Base-by-base conservation (phyloP, 2,329 filamentous ascomycete species). In the Fusarium succisae region DNA sequence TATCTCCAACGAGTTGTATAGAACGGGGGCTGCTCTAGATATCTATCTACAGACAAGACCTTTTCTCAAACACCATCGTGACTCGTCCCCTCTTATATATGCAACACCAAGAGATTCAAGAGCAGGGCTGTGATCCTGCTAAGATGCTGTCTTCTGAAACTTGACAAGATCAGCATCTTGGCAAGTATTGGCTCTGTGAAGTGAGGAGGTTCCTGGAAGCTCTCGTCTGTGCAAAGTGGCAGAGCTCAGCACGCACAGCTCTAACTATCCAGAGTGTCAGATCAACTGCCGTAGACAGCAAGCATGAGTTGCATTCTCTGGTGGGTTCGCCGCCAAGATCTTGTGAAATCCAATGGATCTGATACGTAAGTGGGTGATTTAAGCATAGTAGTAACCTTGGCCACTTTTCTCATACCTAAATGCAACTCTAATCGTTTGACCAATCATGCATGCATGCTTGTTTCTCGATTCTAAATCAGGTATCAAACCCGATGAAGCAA, bases 141-240 rank as follows among this genome's bases (percentile, higher is more conserved):
- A 63, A 61, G 64, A 39, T 69, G 45, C 47, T 58, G 35, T 28
- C 44, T 43, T 66, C 60, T 71, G 70, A 66, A 73, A 73, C 55
- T 39, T n/a, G 56, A 54, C 51, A 62, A 73, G 70, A 73, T 73
- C 70, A 73, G 47, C 70, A 73, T 62, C 70, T 73, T 73, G 70
- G 70, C 70, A 66, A 28, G 20, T 50, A 26, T 35, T 69, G 50
- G 50, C 35, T n/a, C 48, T 44, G 32, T 22, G n/a, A 20, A 32
- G 22, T 28, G 28, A 24, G n/a, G 26, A 53, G 30, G 51, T 26
- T 30, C 43, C 30, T 55, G 44, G 56, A 28, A 17, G 35, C 26
- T 63, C 51, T 41, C 15, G 12, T 37, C 26, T 47, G n/a, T 37
- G n/a, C 15, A 20, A 15, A 39, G 30, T 14, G 18, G 28, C 41